Evolutionary conservation across 1,284 basidiomycete genomes (phyloP).

Genomic region (Anthracocystis walkeri): DNA sequence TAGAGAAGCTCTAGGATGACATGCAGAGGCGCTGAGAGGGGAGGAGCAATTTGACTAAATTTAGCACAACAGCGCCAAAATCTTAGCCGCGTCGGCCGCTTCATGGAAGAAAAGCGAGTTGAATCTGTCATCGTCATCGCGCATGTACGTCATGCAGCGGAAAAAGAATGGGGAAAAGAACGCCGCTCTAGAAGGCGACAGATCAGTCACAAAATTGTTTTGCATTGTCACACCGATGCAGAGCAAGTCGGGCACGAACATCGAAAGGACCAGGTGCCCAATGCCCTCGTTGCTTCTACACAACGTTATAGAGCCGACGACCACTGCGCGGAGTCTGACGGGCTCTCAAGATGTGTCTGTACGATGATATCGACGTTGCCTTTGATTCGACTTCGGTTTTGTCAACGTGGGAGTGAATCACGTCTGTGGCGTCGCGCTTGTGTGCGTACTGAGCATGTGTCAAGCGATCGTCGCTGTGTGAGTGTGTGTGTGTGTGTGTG

Average conservation of each 20-base stretch:
- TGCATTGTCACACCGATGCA: background rate
- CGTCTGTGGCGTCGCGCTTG: conserved; percentile 14
- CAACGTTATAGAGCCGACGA: no score
- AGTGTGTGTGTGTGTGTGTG: no score
- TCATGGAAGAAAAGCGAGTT: background rate
- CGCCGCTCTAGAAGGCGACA: background rate
- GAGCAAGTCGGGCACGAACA: background rate
- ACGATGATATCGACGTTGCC: conserved; percentile 2
- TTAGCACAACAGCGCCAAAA: no score
- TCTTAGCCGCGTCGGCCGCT: no score
- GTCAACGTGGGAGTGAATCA: conserved; percentile 4
- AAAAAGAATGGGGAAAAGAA: background rate
- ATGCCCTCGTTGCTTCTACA: background rate
- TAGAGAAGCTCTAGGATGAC: background rate
- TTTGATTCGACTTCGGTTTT: background rate
- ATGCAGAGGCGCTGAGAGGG: no score
- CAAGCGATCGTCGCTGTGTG: no score
- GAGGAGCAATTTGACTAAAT: no score
- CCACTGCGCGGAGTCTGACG: no score
- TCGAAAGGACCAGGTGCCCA: conserved; percentile 1
- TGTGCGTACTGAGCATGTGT: no score
- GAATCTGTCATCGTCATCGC: background rate
- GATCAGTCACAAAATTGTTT: background rate
- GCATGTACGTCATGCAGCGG: conserved; percentile 6
- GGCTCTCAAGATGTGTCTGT: background rate